Evolutionary conservation across 73 alveolate genomes (phyloP).

Genomic region (Uronychia binucleata): DNA sequence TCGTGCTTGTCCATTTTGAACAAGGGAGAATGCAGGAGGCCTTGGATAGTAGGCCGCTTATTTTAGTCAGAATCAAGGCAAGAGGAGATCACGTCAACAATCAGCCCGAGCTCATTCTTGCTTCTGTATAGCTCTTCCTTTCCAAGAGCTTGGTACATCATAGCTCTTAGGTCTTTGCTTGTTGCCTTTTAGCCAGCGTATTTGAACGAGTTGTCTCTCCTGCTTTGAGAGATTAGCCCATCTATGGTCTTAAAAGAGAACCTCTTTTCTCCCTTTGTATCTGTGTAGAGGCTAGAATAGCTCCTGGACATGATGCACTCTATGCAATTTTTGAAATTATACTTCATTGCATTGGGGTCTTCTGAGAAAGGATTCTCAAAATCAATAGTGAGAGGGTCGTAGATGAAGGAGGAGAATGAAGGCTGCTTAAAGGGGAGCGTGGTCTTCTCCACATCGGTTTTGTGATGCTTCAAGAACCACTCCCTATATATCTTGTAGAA

Average conservation of each 20-base stretch:
- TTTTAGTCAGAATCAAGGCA: conserved; percentile 80
- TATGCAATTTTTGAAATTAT: neutral
- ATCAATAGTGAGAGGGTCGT: conserved; percentile 72
- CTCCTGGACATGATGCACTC: neutral
- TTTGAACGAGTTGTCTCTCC: no score
- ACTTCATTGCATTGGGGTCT: conserved; percentile 15
- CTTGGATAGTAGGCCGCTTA: conserved; percentile 80
- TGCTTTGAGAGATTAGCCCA: no score
- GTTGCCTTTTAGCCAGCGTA: conserved; percentile 32
- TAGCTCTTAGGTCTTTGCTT: conserved; percentile 17
- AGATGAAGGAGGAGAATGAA: conserved; percentile 61
- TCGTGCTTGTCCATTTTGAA: conserved; percentile 78
- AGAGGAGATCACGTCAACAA: conserved; percentile 77
- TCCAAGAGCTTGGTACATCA: conserved; percentile 18
- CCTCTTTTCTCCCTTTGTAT: no score
- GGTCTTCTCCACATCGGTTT: conserved; percentile 40
- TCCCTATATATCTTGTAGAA: conserved; percentile 69
- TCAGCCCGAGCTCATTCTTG: conserved; percentile 85
- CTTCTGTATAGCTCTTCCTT: conserved; percentile 57
- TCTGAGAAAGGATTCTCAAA: conserved; percentile 44
- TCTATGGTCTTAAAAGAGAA: no score
- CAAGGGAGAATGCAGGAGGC: conserved; percentile 76
- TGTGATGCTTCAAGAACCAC: conserved; percentile 61
- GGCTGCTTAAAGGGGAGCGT: conserved; percentile 55
- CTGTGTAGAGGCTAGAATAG: neutral